These are phyloP conservation scores for Debaryomyces singareniensis DNA, from an alignment of 1,139 yeast genomes.

Conservation along the genomic window DNA sequence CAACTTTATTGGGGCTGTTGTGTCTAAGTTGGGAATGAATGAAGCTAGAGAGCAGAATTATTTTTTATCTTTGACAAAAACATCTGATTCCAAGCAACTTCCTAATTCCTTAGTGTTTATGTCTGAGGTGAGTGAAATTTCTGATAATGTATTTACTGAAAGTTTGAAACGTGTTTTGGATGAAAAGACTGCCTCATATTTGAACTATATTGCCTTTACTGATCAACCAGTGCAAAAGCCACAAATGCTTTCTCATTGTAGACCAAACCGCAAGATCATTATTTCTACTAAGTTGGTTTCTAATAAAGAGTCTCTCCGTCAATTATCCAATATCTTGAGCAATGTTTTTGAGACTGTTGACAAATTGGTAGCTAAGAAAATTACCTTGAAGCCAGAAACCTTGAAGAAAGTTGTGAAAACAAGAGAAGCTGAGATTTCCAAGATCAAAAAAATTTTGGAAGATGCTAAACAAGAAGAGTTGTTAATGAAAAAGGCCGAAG, in stretches of 20 bases:
- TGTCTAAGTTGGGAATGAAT: constrained; percentile 80
- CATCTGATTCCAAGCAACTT: constrained; percentile 61
- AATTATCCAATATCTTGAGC: constrained; percentile 41
- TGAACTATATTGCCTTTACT: constrained; percentile 68
- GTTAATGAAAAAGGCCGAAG: constrained; percentile 63
- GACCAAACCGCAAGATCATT: constrained; percentile 50
- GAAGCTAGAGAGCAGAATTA: constrained; percentile 69
- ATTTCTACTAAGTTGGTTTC: constrained; percentile 46
- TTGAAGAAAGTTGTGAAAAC: constrained; percentile 66
- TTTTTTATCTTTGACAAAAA: constrained; percentile 77
- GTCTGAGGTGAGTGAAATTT: constrained; percentile 83
- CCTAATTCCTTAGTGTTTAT: constrained; percentile 78
- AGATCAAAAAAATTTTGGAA: constrained; percentile 55
- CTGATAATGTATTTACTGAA: constrained; percentile 50
- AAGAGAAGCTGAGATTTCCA: constrained; percentile 64
- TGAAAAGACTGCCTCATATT: constrained; percentile 42
- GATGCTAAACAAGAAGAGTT: constrained; percentile 60
- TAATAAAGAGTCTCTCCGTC: constrained; percentile 38
- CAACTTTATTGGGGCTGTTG: constrained; percentile 76
- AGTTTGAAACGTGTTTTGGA: constrained; percentile 46
- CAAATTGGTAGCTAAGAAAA: constrained; percentile 37
- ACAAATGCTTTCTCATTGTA: constrained; percentile 39
- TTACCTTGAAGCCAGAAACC: constrained; percentile 58
- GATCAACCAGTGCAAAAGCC: constrained; percentile 78
- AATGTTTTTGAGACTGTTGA: constrained; percentile 54